Conservation (phyloP, 306 rosid genomes). For the Corylus heterophylla region DNA sequence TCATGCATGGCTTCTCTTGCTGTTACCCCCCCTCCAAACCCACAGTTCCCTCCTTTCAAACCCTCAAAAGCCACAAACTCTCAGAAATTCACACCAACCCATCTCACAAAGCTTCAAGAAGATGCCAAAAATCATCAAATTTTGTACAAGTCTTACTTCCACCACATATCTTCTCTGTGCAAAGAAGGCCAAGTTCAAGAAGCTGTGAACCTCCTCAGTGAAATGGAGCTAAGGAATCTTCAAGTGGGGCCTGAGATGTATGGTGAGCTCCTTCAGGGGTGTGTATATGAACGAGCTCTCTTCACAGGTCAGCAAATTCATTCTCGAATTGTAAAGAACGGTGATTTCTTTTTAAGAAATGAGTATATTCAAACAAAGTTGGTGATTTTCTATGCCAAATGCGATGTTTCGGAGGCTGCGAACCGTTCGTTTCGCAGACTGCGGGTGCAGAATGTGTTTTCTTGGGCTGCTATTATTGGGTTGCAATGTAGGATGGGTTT, state of each 20-base stretch:
- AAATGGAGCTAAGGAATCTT: conserved; percentile 34
- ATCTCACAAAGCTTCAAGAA: conserved; percentile 26
- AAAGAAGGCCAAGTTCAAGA: conserved; percentile 49
- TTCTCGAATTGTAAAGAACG: conserved; percentile 57
- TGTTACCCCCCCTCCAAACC: conserved; percentile 26
- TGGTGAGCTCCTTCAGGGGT: conserved; percentile 77
- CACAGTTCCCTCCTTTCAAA: conserved; percentile 26
- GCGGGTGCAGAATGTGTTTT: conserved; percentile 50
- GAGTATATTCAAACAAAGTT: conserved; percentile 67
- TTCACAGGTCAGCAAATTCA: conserved; percentile 70
- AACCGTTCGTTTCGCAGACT: conserved; percentile 43
- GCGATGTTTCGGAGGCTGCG: conserved; percentile 40
- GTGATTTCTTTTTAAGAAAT: conserved; percentile 35
- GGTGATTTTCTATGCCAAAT: conserved; percentile 74
- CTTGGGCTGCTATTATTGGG: conserved; percentile 84
- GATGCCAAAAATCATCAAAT: conserved; percentile 19
- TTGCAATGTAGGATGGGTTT: conserved; percentile 57
- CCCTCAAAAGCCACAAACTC: conserved; percentile 25
- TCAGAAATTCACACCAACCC: conserved; percentile 27
- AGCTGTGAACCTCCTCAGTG: conserved; percentile 45
- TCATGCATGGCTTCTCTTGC: conserved; percentile 61
- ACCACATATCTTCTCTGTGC: conserved; percentile 50
- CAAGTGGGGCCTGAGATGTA: conserved; percentile 49
- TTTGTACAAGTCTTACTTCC: conserved; percentile 38
- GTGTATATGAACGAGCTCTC: conserved; percentile 69